Base-by-base conservation (phyloP, 495 filamentous ascomycete genomes). In the Trichoderma erinaceum region DNA sequence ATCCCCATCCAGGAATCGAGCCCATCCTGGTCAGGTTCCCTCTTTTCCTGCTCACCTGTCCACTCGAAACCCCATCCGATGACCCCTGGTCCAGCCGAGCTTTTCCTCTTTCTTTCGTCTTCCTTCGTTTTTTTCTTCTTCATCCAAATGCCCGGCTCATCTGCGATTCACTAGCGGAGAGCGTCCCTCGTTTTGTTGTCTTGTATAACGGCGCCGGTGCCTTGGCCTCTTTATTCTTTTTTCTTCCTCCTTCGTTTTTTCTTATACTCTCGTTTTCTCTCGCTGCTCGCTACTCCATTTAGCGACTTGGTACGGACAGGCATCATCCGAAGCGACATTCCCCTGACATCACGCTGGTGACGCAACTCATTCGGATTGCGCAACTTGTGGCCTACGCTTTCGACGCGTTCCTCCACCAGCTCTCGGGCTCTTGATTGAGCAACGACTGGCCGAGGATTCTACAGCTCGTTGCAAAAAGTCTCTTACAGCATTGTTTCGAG, bases 271-370 rank as follows among this genome's bases (percentile, higher is more conserved):
- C 56, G 18, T 21, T 25, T 32, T 61, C 56, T 48, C 44, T 16
- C 4, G 44, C 44, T 48, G 56, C 56, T 61, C n/a, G 43, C 48
- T 52, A n/a, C 48, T 23, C 18, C 2, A 23, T 52, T n/a, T 52
- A 12, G 56, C 56, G 56, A 61, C 56, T 32, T 27, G 25, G 56
- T 2, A 52, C 25, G 15, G 56, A 61, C 56, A 61, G 56, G 56
- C 56, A 61, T 61, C 56, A 12, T 61, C 5, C 23, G 23, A 61
- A 32, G 27, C 56, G 56, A 61, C 56, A 32, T 61, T 16, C 56
- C 56, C 56, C 56, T 61, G 56, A 61, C 56, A 61, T 61, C 25
- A 61, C 56, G 56, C 56, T 61, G 56, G 56, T 32, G 56, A 61
- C 56, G 56, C 56, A 61, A 52, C 44, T n/a, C 56, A 35, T 8